phyloP scores from a whole-genome alignment of 352 stramenopile genomes.

The Paralagenidium karlingii region DNA sequence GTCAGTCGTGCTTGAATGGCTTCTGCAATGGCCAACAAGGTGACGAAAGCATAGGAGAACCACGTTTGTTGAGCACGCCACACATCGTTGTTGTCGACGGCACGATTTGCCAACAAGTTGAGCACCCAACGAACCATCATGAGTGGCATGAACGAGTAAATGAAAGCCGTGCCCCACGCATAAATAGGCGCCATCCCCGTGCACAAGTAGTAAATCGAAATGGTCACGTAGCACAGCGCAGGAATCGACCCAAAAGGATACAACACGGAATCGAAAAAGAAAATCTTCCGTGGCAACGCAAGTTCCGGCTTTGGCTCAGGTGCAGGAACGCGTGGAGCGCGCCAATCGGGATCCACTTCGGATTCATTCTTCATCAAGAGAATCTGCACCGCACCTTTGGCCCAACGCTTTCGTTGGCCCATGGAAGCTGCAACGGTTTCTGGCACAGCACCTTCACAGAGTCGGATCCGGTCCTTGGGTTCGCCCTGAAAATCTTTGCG shows the following conservation, averaged over 20 bases:
- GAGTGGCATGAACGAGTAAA: slow-evolving; percentile 5
- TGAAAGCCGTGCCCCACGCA: slow-evolving; percentile 2
- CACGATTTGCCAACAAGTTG: slow-evolving; percentile 6
- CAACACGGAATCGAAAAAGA: slow-evolving; percentile 7
- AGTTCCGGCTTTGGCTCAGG: slow-evolving; percentile 5
- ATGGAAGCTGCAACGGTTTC: slow-evolving; percentile 5
- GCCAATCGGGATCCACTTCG: slow-evolving; percentile 7
- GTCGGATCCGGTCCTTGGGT: slow-evolving; percentile 4
- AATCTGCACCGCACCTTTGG: slow-evolving; percentile 6
- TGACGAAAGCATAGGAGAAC: slow-evolving; percentile 7
- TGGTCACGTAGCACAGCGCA: slow-evolving; percentile 6
- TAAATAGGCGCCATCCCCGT: slow-evolving; percentile 6
- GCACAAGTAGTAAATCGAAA: slow-evolving; percentile 6
- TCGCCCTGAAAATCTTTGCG: slow-evolving; percentile 8
- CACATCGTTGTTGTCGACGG: slow-evolving; percentile 7
- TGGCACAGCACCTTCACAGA: slow-evolving; percentile 6
- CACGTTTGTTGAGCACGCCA: slow-evolving; percentile 7
- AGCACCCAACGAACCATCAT: slow-evolving; percentile 7
- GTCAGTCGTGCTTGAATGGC: slow-evolving; percentile 3
- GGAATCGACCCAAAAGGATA: slow-evolving; percentile 8
- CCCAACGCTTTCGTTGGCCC: slow-evolving; percentile 6
- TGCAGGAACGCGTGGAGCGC: slow-evolving; percentile 3
- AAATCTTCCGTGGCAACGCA: slow-evolving; percentile 4
- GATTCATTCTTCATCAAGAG: slow-evolving; percentile 6
- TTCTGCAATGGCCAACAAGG: slow-evolving; percentile 3